Percentiles rank a stretch among this genome's conserved stretches.
Conservation (phyloP, 75 land plant genomes). For the Picea glauca region DNA sequence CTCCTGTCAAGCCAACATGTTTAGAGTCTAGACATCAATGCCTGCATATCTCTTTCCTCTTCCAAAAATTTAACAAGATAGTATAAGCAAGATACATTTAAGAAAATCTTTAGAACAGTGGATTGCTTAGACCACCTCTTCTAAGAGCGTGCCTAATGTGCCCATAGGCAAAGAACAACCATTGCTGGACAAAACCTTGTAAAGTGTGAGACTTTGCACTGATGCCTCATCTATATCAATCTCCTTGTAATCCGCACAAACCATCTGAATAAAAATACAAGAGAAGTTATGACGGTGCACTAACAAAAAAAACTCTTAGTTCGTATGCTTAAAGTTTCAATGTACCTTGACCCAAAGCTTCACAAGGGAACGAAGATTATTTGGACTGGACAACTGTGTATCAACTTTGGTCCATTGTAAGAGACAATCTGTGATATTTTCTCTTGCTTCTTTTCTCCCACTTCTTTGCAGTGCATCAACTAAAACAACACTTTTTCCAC, state of each 20-base stretch:
- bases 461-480: not conserved
- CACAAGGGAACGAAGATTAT: not conserved
- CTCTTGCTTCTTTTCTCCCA: not conserved
- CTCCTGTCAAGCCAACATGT: not conserved
- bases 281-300: not conserved
- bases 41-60: not conserved
- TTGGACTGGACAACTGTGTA: not conserved
- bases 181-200: not conserved
- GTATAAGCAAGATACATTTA: not conserved
- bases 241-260: not conserved
- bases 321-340: not conserved
- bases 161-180: not conserved
- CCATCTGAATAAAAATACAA: not conserved
- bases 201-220: not conserved
- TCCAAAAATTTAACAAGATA: not conserved
- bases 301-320: not conserved
- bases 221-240: not conserved
- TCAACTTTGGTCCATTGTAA: not conserved
- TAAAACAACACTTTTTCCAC: not conserved
- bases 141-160: not conserved
- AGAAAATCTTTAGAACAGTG: not conserved
- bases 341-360: conserved; percentile 1
- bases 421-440: not conserved
- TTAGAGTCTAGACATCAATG: not conserved
- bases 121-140: not conserved